Conservation (phyloP, 1,284 basidiomycete genomes). For the Peniophora sp. region DNA sequence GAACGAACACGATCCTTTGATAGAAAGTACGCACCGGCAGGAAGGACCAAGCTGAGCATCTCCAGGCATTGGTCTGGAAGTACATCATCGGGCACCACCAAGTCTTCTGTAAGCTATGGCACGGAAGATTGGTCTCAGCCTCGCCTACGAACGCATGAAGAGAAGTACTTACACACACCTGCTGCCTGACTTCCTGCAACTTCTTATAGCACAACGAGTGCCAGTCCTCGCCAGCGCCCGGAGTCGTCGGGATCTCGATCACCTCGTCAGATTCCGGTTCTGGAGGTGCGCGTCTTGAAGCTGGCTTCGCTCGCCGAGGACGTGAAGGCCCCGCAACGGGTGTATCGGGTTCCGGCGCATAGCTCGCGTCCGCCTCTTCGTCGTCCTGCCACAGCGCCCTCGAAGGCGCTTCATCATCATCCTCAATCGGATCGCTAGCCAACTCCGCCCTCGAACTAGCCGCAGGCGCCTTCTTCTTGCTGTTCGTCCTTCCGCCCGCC, state of each 20-base stretch:
- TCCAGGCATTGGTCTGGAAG: conserved; percentile 24
- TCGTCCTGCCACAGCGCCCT: background rate
- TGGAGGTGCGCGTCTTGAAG: background rate
- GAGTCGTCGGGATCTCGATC: background rate
- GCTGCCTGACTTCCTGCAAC: background rate
- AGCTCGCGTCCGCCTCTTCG: conserved; percentile 3
- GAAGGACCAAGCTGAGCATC: conserved; percentile 24
- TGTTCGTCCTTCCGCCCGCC: background rate
- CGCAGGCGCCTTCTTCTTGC: background rate
- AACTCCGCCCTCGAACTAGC: background rate
- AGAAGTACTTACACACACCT: background rate
- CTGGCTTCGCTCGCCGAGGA: background rate
- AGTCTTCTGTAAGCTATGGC: conserved; percentile 7
- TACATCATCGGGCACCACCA: conserved; percentile 19
- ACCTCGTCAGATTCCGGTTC: background rate
- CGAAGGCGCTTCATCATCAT: background rate
- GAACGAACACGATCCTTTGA: background rate
- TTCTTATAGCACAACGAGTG: background rate
- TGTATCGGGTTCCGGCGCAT: conserved; percentile 1
- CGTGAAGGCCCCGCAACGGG: background rate
- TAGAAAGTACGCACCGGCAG: conserved; percentile 18
- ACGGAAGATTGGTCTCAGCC: background rate
- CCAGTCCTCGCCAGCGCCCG: background rate
- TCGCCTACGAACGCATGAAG: background rate
- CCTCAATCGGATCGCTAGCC: background rate